Conservation (phyloP, 2,329 filamentous ascomycete genomes). For the Fusarium heterosporum region DNA sequence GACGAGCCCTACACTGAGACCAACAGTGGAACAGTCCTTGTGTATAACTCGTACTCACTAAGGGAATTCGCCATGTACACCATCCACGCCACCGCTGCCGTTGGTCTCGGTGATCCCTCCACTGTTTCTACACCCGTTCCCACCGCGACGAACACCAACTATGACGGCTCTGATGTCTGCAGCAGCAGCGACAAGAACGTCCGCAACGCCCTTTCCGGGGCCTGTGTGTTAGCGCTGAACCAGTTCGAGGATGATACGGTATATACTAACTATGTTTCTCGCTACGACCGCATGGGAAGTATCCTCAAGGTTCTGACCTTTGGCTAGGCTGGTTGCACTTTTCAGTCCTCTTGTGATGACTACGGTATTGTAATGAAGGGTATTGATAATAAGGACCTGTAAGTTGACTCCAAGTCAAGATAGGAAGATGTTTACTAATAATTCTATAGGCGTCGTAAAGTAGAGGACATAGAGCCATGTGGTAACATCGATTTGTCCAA, state of each 20-base stretch:
- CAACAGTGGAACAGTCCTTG: background rate
- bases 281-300: conserved; percentile 13
- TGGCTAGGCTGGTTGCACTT: conserved; percentile 7
- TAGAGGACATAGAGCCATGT: background rate
- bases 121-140: conserved; percentile 13
- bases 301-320: conserved; percentile 8
- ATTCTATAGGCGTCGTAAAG: background rate
- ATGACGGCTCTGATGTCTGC: conserved; percentile 2
- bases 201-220: background rate
- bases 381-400: conserved; percentile 16
- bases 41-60: conserved; percentile 13
- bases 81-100: conserved; percentile 5
- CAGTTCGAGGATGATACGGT: conserved; percentile 18
- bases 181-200: conserved; percentile 8
- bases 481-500: conserved; percentile 18
- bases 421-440: background rate
- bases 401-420: background rate
- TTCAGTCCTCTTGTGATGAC: conserved; percentile 20
- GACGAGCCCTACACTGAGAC: conserved; percentile 1
- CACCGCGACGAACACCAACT: background rate
- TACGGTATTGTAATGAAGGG: conserved; percentile 27
- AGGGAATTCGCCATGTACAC: conserved; percentile 12
- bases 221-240: background rate
- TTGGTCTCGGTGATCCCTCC: conserved; percentile 6
- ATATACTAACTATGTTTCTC: conserved; percentile 3